These are phyloP conservation scores for Citrus trifoliata DNA, from an alignment of 345 rosid species.

Conservation along the genomic window DNA sequence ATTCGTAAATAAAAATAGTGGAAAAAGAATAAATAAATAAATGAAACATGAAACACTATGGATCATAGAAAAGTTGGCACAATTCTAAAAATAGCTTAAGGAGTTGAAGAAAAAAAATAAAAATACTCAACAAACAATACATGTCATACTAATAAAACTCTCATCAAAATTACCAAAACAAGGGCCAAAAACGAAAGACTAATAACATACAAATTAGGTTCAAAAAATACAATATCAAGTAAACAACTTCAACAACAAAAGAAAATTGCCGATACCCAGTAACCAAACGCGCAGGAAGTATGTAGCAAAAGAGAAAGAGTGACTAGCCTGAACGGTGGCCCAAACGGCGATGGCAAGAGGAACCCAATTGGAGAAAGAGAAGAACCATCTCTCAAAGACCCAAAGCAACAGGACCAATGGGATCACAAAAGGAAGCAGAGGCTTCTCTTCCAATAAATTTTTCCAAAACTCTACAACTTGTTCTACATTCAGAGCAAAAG, in stretches of 20 bases:
- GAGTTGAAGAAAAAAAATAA: neutral
- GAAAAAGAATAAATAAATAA: neutral
- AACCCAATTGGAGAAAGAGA: slow-evolving; percentile 88
- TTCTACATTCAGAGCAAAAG: slow-evolving; percentile 29
- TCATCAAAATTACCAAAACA: neutral
- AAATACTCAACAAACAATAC: neutral
- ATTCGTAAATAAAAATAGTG: neutral
- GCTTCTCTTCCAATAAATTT: slow-evolving; percentile 58
- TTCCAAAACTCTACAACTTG: slow-evolving; percentile 48
- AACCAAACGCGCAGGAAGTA: neutral
- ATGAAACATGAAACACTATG: neutral
- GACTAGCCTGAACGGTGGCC: slow-evolving; percentile 79
- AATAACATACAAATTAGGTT: neutral
- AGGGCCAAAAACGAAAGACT: neutral
- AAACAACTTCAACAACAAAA: neutral
- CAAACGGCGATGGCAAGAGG: slow-evolving; percentile 84
- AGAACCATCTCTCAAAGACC: slow-evolving; percentile 87
- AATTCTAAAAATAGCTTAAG: neutral
- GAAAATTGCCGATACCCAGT: neutral
- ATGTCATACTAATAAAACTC: neutral
- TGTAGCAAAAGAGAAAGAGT: neutral
- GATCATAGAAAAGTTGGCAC: neutral
- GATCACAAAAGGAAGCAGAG: slow-evolving; percentile 52
- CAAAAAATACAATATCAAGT: neutral
- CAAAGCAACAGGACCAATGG: slow-evolving; percentile 63